These are phyloP conservation scores for Rhazya stricta DNA, from an alignment of 257 asterid genomes.

Conservation along the genomic window DNA sequence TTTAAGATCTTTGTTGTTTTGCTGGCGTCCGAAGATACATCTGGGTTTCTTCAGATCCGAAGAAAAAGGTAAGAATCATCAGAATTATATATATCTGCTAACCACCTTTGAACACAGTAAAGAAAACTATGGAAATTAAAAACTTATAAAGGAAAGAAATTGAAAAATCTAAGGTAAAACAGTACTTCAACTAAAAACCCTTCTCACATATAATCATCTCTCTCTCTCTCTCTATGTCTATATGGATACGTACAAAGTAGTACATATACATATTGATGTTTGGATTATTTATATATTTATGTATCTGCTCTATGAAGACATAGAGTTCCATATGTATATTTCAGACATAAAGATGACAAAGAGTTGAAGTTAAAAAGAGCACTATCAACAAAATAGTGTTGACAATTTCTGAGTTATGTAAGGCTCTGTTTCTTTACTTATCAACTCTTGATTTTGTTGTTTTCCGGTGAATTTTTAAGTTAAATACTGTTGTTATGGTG, in stretches of 20 bases:
- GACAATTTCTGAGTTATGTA: constrained; percentile 9
- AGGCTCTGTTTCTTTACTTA: constrained; percentile 7
- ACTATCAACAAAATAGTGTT: constrained; percentile 13
- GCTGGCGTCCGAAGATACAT: constrained; percentile 55
- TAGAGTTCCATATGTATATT: constrained; percentile 17
- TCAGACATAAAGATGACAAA: constrained; percentile 41
- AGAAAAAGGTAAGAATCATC: constrained; percentile 52
- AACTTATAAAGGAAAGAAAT: background rate
- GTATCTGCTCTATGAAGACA: background rate
- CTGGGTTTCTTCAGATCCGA: constrained; percentile 80
- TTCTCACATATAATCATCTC: background rate
- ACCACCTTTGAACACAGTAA: constrained; percentile 1
- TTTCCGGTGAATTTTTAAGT: constrained; percentile 7
- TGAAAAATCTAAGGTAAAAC: background rate
- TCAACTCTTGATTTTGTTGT: background rate
- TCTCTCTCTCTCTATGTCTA: too few species aligned
- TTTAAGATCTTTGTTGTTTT: constrained; percentile 61
- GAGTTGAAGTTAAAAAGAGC: constrained; percentile 23
- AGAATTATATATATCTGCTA: constrained; percentile 14
- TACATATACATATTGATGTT: background rate
- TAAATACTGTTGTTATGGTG: constrained; percentile 6
- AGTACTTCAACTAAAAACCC: constrained; percentile 5
- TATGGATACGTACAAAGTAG: constrained; percentile 9
- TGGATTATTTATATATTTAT: background rate
- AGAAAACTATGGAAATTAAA: background rate